Base-by-base conservation (phyloP, 352 stramenopile genomes). In the Phytophthora hybrid region DNA sequence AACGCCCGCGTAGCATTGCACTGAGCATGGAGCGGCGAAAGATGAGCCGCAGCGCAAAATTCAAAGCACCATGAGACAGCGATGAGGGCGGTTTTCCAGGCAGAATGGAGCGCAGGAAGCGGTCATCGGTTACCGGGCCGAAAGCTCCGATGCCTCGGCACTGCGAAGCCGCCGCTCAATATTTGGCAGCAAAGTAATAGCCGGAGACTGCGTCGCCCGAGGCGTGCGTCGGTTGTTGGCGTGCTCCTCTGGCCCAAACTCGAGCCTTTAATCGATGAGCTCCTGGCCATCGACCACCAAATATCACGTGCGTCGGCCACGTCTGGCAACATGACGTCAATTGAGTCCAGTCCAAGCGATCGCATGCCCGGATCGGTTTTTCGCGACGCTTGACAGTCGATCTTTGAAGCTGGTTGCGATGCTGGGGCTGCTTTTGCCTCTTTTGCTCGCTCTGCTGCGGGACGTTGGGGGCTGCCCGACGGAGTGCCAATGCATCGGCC, bases 401-500 rank as follows among this genome's bases (percentile, higher is more conserved):
- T 69, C 58, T 71, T 66, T 52, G 23, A 51, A 54, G n/a, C 66
- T 34, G 14, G 2, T 18, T 76, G 66, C 53, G 60, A 79, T 72
- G 71, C 11, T 41, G 66, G 54, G 61, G 34, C 23, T 46, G 16
- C 34, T 67, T 19, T 77, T 39, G 44, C 34, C n/a, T 46, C 66
- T 47, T n/a, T 39, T 44, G 49, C 31, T 71, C 57, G 32, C 76
- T 63, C 41, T 67, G 57, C 29, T 75, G 4, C 21, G 57, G 39
- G 44, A 9, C 9, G 37, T 51, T 4, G 46, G 58, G 34, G 66
- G 69, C 19, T 94, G 85, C 32, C 87, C 89, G 11, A 70, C 66
- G 1, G 73, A 79, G 23, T 94, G 87, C 31, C 74, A 88, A 34
- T 96, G 89, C 71, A 87, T 93, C 46, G 87, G 87, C 23, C 71